Evolutionary conservation across 139 green algal genomes (phyloP), one percentile per base, ranked within the genome.

Genomic region (Chlamydomonas applanata): DNA sequence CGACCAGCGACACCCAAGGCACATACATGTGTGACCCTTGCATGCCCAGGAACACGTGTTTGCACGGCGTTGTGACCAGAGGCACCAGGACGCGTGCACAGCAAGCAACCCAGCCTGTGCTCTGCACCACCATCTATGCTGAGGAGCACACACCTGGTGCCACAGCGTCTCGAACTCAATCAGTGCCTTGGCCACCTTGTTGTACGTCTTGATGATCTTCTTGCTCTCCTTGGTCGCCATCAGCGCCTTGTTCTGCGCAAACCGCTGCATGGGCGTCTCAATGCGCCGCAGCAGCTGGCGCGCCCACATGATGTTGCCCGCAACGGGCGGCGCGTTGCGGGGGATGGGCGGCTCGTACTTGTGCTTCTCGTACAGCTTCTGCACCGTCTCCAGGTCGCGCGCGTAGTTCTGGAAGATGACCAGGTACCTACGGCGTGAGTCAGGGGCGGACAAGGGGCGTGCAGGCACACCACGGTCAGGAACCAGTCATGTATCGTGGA

Each of bases 91-190:
- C n/a, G n/a, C n/a, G n/a, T n/a, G n/a, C n/a, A n/a, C n/a, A n/a
- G n/a, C n/a, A n/a, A n/a, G n/a, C n/a, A n/a, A n/a, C n/a, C n/a
- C n/a, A n/a, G n/a, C n/a, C n/a, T n/a, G n/a, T n/a, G n/a, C n/a
- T n/a, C n/a, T n/a, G n/a, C n/a, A n/a, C n/a, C n/a, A n/a, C n/a
- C n/a, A n/a, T n/a, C n/a, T n/a, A n/a, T n/a, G n/a, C n/a, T n/a
- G n/a, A n/a, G n/a, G n/a, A n/a, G n/a, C n/a, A 49, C 40, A 11
- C 40, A 69, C 85, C 63, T 89, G 78, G 70, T 94, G 85, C 91
- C 90, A 96, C 16, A 98, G 85, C 32, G 82, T 89, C 83, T 98
- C 93, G 86, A 97, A 98, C 86, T 97, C 92, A 17, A 97, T 87
- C 44, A 98, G 87, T 20, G 91, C 89, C 81, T 89, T 90, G 56